Base-by-base conservation (phyloP, 345 rosid genomes). In the Atalantia buxifolia region DNA sequence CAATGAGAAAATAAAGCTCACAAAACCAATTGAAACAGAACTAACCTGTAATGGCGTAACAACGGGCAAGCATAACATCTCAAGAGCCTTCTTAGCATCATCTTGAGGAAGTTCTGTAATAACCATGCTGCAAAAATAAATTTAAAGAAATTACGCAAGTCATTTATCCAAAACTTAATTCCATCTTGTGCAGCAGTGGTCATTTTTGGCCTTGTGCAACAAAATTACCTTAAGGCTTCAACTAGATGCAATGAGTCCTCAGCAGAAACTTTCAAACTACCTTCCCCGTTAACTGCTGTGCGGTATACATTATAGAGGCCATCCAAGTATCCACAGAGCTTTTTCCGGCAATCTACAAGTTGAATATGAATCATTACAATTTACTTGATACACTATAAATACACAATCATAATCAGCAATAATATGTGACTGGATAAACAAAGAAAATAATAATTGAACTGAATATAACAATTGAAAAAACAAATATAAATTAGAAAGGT, bases 201-300 rank as follows among this genome's bases (percentile, higher is more conserved):
- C 28, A 78, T 67, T 76, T 72, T 78, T 61, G 31, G 16, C 27
- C 24, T 25, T 31, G 55, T 61, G 76, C 59, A 71, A 74, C 78
- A 77, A 53, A 50, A 38, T 21, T 85, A 96, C 98, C 98, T 90
- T 74, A 97, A 89, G 67, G 99, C 99, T 87, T 97, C 99, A 16
- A 97, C 98, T 42, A 97, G 85, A 83, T 93, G 90, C 84, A 94
- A 80, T 5, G 98, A 92, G 83, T 97, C 99, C 81, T 92, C 99
- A 2, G 98, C 91, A 76, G 98, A 90, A 68, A 91, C 93, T 89
- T 93, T 97, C 77, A 89, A 89, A 78, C 90, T 87, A 82, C 91
- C 94, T 85, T 90, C 92, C 61, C 93, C 98, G 75, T 85, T 91
- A 53, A 93, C 87, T 79, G 98, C 95, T 82, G 87, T 86, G 74